Percentiles rank a stretch among this genome's conserved stretches.
Evolutionary conservation across 225 moss, liverwort and hornwort species (phyloP).

Genomic region (Lunularia cruciata): DNA sequence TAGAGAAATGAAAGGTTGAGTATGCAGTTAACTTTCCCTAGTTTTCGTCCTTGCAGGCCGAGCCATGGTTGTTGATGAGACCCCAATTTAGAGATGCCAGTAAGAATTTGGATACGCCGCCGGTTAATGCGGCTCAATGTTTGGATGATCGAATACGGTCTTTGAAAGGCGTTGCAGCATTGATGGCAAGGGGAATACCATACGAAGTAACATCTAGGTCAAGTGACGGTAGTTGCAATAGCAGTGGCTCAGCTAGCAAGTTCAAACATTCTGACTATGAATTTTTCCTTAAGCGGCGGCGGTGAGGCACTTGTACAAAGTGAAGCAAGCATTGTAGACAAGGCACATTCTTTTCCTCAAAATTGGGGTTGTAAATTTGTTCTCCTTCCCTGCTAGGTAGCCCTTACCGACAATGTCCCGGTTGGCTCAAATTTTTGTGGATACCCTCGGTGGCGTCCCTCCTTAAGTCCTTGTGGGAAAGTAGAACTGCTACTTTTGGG

Average conservation of each 20-base stretch:
- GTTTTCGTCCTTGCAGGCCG: conserved; percentile 35
- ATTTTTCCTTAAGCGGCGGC: conserved; percentile 60
- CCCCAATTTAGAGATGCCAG: conserved; percentile 26
- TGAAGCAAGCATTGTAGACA: conserved; percentile 37
- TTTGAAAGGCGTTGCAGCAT: conserved; percentile 43
- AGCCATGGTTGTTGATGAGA: conserved; percentile 51
- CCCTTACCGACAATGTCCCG: conserved; percentile 22
- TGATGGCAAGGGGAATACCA: conserved; percentile 52
- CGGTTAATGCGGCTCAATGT: conserved; percentile 25
- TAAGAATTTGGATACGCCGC: conserved; percentile 14
- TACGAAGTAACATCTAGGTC: conserved; percentile 18
- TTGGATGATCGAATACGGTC: conserved; percentile 46
- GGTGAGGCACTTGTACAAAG: conserved; percentile 57
- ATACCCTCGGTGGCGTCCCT: conserved; percentile 21
- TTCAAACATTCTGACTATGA: conserved; percentile 61
- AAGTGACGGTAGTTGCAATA: conserved; percentile 19
- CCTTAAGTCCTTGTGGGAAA: conserved; percentile 11
- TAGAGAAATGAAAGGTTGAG: no score
- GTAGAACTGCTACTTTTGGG: conserved; percentile 26
- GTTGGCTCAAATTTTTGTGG: conserved; percentile 40
- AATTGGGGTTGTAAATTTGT: conserved; percentile 50
- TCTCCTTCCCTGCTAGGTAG: conserved; percentile 37
- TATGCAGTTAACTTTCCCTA: no score
- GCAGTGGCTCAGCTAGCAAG: conserved; percentile 24
- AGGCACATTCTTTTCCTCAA: conserved; percentile 63